Percentiles rank a stretch among this genome's conserved stretches.
phyloP scores from a whole-genome alignment of 2,329 filamentous ascomycete species.

The Trichoderma polysporum region DNA sequence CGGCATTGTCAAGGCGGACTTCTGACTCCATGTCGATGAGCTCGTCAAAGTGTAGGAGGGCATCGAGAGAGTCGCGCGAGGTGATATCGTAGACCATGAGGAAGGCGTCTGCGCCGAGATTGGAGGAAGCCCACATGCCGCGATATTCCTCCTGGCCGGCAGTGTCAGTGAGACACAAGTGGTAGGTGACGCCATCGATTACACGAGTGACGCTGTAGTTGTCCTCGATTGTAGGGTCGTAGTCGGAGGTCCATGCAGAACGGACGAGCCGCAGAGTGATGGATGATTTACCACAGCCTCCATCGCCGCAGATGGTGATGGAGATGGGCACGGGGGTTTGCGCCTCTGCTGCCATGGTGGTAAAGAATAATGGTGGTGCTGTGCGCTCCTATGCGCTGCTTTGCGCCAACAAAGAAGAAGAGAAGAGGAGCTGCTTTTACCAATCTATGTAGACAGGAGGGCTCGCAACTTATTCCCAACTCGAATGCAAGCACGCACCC shows the following conservation, averaged over 20 bases:
- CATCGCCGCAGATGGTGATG: conserved; percentile 84
- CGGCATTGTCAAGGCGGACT: conserved; percentile 62
- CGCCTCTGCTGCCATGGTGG: conserved; percentile 4
- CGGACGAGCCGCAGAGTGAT: conserved; percentile 81
- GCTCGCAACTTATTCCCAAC: not conserved
- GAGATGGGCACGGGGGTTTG: conserved; percentile 55
- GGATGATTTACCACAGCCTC: conserved; percentile 80
- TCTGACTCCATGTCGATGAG: conserved; percentile 82
- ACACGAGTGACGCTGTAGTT: conserved; percentile 79
- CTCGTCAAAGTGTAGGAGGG: conserved; percentile 76
- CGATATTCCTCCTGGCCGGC: conserved; percentile 90
- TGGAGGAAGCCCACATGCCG: conserved; percentile 78
- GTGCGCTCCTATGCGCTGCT: not conserved
- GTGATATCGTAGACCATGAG: conserved; percentile 89
- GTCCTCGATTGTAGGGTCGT: conserved; percentile 79
- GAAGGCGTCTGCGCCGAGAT: conserved; percentile 78
- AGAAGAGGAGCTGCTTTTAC: not conserved
- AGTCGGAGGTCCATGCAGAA: conserved; percentile 81
- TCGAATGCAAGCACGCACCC: not conserved
- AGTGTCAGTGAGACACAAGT: conserved; percentile 77
- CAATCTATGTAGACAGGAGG: not conserved
- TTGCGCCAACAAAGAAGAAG: not conserved
- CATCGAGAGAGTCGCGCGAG: conserved; percentile 63
- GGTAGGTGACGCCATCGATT: conserved; percentile 78
- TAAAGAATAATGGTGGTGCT: not conserved